Conservation (phyloP, 306 rosid genomes). For the Chamaecrista fasciculata region DNA sequence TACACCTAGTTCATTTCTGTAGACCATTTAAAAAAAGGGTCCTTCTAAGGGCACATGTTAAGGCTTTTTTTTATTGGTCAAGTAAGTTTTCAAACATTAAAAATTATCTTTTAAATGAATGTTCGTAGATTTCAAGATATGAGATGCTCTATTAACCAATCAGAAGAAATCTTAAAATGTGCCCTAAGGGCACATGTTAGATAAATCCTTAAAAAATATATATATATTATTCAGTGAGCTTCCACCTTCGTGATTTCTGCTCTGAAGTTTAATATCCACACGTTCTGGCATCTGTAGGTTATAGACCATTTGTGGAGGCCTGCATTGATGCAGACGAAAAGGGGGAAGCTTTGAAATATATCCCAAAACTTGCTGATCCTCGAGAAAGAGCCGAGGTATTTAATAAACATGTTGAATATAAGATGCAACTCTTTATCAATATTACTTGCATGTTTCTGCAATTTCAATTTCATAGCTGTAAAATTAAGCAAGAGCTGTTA, state of each 20-base stretch:
- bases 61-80: no score
- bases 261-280: conserved; percentile 15
- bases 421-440: not conserved
- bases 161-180: no score
- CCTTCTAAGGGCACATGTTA: no score
- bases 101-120: no score
- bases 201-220: no score
- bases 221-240: conserved; percentile 8
- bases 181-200: no score
- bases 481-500: no score
- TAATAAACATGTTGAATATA: not conserved
- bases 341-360: conserved; percentile 87
- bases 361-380: conserved; percentile 90
- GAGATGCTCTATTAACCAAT: no score
- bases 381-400: conserved; percentile 95
- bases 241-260: not conserved
- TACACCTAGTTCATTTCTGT: conserved; percentile 4
- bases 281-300: conserved; percentile 54
- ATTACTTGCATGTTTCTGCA: not conserved
- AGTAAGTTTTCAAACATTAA: no score
- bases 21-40: not conserved
- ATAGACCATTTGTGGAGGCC: conserved; percentile 92
- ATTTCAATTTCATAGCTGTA: no score
- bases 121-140: no score
- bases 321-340: conserved; percentile 95